A percentile compares a stretch with the other conserved stretches of the same genome.
These are phyloP conservation scores for Fusarium circinatum DNA, from an alignment of 2,329 filamentous ascomycete genomes.

Conservation along the genomic window DNA sequence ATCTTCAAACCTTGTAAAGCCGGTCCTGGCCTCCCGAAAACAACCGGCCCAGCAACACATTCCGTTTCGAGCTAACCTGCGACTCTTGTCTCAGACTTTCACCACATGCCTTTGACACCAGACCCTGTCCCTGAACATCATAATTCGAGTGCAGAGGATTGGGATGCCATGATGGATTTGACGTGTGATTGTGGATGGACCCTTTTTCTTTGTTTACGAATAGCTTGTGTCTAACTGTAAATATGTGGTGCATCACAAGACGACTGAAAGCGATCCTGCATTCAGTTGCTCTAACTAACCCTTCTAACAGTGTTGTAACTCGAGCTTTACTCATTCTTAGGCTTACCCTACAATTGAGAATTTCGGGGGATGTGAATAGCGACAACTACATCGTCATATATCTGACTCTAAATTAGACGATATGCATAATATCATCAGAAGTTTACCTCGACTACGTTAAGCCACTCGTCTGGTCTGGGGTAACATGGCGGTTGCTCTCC, in stretches of 20 bases:
- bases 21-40: constrained; percentile 14
- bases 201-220: constrained; percentile 13
- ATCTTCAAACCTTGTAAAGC: neutral
- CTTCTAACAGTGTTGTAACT: too few relatives aligned
- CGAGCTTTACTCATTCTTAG: neutral
- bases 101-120: constrained; percentile 35
- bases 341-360: neutral
- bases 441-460: neutral
- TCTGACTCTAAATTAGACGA: neutral
- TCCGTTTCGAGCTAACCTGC: constrained; percentile 5
- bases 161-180: neutral
- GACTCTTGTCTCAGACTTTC: constrained; percentile 31
- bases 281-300: neutral
- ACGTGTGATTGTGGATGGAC: constrained; percentile 34
- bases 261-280: neutral
- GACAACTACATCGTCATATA: neutral
- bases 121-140: constrained; percentile 31
- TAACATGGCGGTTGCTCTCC: constrained; percentile 7
- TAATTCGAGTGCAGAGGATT: neutral
- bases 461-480: neutral
- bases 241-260: constrained; percentile 1
- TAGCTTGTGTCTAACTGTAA: neutral
- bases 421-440: neutral
- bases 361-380: neutral
- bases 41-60: constrained; percentile 8